Evolutionary conservation across 345 rosid species (phyloP).

Genomic region (Carallia brachiata): DNA sequence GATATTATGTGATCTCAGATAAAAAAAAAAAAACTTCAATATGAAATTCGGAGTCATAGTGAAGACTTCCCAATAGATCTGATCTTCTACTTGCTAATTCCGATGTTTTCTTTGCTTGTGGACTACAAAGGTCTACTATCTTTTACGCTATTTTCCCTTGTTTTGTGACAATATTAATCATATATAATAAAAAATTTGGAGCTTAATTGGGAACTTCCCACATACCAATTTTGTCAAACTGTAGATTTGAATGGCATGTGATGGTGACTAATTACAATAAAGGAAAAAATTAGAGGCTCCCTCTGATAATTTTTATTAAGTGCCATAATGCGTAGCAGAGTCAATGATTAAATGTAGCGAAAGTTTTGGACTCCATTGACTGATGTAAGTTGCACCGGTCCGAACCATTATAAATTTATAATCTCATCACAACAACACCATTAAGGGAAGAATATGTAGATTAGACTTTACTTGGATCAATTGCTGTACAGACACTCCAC

Average conservation of each 20-base stretch:
- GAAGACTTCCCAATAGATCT: conserved; percentile 7
- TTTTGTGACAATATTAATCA: neutral
- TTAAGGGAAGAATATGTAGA: too few species aligned
- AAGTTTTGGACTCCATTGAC: neutral
- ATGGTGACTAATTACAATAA: too few species aligned
- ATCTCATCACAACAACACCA: too few species aligned
- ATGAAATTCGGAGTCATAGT: neutral
- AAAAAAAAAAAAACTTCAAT: neutral
- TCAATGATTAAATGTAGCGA: neutral
- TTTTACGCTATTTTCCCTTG: conserved; percentile 20
- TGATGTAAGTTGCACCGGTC: too few species aligned
- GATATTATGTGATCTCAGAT: too few species aligned
- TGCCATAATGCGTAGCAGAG: neutral
- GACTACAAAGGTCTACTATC: neutral
- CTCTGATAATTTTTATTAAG: neutral
- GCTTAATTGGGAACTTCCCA: too few species aligned
- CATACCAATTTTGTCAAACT: too few species aligned
- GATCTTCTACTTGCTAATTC: neutral
- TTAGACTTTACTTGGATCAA: too few species aligned
- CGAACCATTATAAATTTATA: too few species aligned
- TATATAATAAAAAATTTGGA: conserved; percentile 1
- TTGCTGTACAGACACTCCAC: too few species aligned
- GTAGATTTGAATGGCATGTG: too few species aligned
- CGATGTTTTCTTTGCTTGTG: neutral
- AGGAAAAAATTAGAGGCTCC: too few species aligned